Evolutionary conservation across 305 asterid species (phyloP).

Genomic region (Solanum hybrid): DNA sequence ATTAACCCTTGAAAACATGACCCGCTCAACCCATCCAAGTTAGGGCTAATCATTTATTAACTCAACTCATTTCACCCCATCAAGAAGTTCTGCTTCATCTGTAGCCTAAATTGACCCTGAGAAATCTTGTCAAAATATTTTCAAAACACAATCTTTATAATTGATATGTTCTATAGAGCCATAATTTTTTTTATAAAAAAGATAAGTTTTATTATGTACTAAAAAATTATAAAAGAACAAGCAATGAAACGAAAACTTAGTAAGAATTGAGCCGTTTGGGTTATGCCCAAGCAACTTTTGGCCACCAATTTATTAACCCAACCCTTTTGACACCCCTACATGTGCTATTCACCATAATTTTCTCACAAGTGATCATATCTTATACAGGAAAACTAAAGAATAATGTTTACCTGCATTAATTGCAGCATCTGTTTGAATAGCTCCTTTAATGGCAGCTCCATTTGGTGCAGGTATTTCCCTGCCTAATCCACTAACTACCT

Average conservation of each 20-base stretch:
- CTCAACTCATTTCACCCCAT: background rate
- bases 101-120: background rate
- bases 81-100: background rate
- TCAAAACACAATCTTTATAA: background rate
- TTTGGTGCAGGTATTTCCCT: slow-evolving; percentile 96
- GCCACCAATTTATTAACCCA: background rate
- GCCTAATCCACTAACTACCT: slow-evolving; percentile 90
- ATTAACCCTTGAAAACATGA: background rate
- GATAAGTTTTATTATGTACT: background rate
- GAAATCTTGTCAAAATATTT: background rate
- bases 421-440: slow-evolving; percentile 93
- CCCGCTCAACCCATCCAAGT: background rate
- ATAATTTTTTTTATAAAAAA: background rate
- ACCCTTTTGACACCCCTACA: background rate
- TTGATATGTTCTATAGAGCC: background rate
- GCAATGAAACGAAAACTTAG: background rate
- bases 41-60: background rate
- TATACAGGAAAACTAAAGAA: background rate
- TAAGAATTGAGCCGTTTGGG: background rate
- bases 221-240: background rate
- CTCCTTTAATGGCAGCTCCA: slow-evolving; percentile 82
- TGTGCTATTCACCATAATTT: background rate
- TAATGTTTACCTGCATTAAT: slow-evolving; percentile 61
- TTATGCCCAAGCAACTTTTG: background rate
- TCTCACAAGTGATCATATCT: background rate